These are phyloP conservation scores for Neolentinus lepideus DNA, from an alignment of 1,284 basidiomycete species.

Conservation along the genomic window DNA sequence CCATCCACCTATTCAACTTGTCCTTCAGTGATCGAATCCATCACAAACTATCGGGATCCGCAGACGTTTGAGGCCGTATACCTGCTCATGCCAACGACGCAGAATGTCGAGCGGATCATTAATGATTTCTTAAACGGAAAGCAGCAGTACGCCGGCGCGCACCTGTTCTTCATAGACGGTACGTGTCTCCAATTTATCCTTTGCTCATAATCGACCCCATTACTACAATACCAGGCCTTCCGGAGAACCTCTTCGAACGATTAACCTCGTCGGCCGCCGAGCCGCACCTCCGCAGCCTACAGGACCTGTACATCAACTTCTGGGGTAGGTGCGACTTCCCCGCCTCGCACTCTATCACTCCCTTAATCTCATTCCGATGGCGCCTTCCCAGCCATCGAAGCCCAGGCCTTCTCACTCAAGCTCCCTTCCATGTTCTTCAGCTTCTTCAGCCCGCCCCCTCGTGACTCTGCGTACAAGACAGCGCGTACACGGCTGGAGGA, in stretches of 20 bases:
- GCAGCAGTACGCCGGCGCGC: conserved; percentile 81
- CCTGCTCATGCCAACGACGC: conserved; percentile 88
- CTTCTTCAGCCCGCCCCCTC: conserved; percentile 78
- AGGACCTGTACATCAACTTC: conserved; percentile 87
- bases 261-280: conserved; percentile 69
- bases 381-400: conserved; percentile 59
- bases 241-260: conserved; percentile 69
- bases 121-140: conserved; percentile 67
- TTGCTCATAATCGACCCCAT: not conserved
- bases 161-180: conserved; percentile 96
- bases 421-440: conserved; percentile 79
- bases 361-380: not conserved
- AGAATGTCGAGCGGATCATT: conserved; percentile 91
- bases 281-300: conserved; percentile 61
- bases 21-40: conserved; percentile 67
- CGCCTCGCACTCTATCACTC: conserved; percentile 10
- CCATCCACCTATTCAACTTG: conserved; percentile 1
- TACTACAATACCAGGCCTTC: conserved; percentile 38
- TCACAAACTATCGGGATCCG: conserved; percentile 66
- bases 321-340: conserved; percentile 49
- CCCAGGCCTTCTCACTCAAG: conserved; percentile 76
- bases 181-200: conserved; percentile 18
- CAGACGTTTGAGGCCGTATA: conserved; percentile 89
- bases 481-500: conserved; percentile 71
- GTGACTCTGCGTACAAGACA: conserved; percentile 50